Conservation (phyloP, 495 filamentous ascomycete genomes). For the Talaromyces stipitatus region DNA sequence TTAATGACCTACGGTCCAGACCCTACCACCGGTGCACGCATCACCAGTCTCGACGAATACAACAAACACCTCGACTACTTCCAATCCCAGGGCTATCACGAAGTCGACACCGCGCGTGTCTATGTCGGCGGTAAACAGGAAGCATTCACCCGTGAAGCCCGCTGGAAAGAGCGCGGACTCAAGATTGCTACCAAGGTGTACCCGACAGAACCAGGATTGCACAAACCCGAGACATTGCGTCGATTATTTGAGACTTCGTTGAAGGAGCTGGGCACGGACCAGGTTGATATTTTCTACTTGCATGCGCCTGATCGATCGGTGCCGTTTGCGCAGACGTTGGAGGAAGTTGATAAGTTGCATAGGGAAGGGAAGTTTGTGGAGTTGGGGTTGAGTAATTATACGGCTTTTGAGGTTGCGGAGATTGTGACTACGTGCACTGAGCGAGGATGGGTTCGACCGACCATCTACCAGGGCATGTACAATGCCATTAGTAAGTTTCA, state of each 20-base stretch:
- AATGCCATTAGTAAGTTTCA: conserved; percentile 42
- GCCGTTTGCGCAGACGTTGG: conserved; percentile 41
- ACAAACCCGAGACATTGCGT: conserved; percentile 27
- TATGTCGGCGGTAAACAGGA: conserved; percentile 76
- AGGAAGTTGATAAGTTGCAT: conserved; percentile 39
- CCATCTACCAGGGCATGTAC: conserved; percentile 60
- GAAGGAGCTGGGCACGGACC: conserved; percentile 34
- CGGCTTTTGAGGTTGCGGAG: conserved; percentile 88
- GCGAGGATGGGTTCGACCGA: conserved; percentile 59
- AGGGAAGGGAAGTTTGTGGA: conserved; percentile 78
- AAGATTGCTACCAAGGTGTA: conserved; percentile 82
- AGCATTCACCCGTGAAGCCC: conserved; percentile 65
- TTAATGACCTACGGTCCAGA: conserved; percentile 54
- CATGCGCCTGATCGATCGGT: conserved; percentile 43
- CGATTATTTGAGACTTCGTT: conserved; percentile 31
- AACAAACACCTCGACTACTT: conserved; percentile 59
- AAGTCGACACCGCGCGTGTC: conserved; percentile 70
- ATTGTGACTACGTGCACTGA: conserved; percentile 74
- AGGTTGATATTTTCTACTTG: conserved; percentile 40
- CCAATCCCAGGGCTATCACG: conserved; percentile 66
- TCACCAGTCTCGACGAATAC: conserved; percentile 61
- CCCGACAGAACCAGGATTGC: conserved; percentile 40
- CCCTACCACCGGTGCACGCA: conserved; percentile 51
- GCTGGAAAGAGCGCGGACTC: conserved; percentile 76
- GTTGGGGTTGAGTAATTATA: conserved; percentile 77